These are phyloP conservation scores for Fomes fomentarius DNA, from an alignment of 1,284 basidiomycete species.

Conservation along the genomic window DNA sequence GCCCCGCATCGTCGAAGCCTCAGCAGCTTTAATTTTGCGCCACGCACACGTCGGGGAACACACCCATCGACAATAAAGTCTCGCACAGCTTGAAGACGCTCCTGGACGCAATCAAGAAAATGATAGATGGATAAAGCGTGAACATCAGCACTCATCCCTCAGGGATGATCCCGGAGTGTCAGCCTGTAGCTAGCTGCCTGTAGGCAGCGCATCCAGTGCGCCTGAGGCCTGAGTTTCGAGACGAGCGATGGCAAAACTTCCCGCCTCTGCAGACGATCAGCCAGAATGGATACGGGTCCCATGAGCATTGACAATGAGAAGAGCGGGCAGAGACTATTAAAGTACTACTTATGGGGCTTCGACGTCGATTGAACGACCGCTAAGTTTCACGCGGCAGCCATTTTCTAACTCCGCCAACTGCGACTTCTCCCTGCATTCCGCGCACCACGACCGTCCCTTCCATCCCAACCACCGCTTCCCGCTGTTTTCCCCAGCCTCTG, in stretches of 20 bases:
- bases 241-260: background rate
- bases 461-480: constrained; percentile 20
- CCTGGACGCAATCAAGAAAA: background rate
- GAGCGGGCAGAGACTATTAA: too few relatives aligned
- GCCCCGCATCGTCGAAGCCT: background rate
- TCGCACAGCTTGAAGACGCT: background rate
- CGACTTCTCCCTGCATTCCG: constrained; percentile 15
- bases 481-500: constrained; percentile 12
- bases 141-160: background rate
- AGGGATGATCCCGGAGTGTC: background rate
- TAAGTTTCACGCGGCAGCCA: constrained; percentile 2
- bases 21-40: too few relatives aligned
- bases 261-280: background rate
- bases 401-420: constrained; percentile 24
- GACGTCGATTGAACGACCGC: constrained; percentile 6
- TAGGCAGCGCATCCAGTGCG: too few relatives aligned
- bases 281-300: background rate
- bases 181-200: too few relatives aligned
- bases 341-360: background rate
- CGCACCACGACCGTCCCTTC: constrained; percentile 8
- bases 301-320: too few relatives aligned
- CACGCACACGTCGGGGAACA: too few relatives aligned
- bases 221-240: background rate
- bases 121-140: background rate
- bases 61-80: too few relatives aligned